Base-by-base conservation (phyloP, 345 rosid genomes). In the Eucalyptus melliodora region DNA sequence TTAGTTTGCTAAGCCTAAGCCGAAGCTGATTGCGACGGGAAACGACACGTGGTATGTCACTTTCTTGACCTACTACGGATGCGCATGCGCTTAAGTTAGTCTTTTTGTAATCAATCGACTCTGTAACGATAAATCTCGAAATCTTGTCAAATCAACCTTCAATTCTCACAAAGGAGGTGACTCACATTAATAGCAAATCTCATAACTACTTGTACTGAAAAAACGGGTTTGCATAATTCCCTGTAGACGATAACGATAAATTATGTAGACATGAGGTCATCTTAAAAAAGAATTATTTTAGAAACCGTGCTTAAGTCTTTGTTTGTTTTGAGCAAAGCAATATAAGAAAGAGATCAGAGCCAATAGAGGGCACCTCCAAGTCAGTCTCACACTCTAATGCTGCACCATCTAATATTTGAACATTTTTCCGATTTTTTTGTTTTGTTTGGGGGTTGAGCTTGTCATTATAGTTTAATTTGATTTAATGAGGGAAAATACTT, bases 91-190 rank as follows among this genome's bases (percentile, higher is more conserved):
- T 21, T 5, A 77, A 21, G 7, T 77, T 37, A 6, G 30, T 40
- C 47, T 21, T 23, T 11, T 40, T 11, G 0, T 7, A 12, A 40
- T 6, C 0, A 2, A 40, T 40, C 9, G 3, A 11, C 83, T 21
- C 30, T 21, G 9, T 77, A 11, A 77, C 27, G 14, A 40, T 77
- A 21, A 40, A 21, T 11, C 15, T 8, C 2, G 1, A 37, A 77
- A 37, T 21, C 83, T 11, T 6, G 27, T 77, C 47, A 37, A 37
- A 21, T 40, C 47, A 77, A 11, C 83, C 16, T 77, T 77, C 47
- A 21, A 77, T 77, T 40, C 47, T 21, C 83, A 19, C 23, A 5
- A 4, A 6, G 27, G 40, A 72, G 82, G 27, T 24, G 8, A 19
- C 82, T 3, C 4, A 2, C 83, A 11, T 19, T 21, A 11, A 6